Conservation (phyloP, 1,284 basidiomycete species). For the Ganoderma multipileum region DNA sequence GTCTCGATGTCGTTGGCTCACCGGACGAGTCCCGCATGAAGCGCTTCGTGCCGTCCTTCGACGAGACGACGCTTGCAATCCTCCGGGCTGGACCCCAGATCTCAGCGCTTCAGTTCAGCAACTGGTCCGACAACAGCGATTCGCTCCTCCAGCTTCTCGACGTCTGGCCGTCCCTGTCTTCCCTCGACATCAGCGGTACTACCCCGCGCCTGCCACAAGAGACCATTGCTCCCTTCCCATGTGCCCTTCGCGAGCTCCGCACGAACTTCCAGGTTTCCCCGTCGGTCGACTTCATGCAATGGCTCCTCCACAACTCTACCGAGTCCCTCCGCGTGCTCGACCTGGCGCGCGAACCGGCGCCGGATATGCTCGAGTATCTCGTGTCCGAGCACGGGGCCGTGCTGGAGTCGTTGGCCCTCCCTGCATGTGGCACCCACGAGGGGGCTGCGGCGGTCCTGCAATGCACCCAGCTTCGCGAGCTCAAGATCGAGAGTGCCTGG, state of each 20-base stretch:
- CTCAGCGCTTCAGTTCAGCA: conserved; percentile 63
- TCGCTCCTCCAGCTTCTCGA: conserved; percentile 67
- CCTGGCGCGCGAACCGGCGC: conserved; percentile 62
- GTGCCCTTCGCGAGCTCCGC: conserved; percentile 56
- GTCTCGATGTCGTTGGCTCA: conserved; percentile 52
- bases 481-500: conserved; percentile 59
- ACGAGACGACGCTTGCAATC: conserved; percentile 55
- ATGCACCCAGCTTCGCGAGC: conserved; percentile 56
- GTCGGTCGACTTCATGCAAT: conserved; percentile 64
- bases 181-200: conserved; percentile 64
- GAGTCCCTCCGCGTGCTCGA: conserved; percentile 58
- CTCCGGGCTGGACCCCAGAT: conserved; percentile 63
- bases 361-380: conserved; percentile 59
- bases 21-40: conserved; percentile 55
- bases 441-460: conserved; percentile 51
- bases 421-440: conserved; percentile 56
- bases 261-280: conserved; percentile 68
- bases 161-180: conserved; percentile 61
- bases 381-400: conserved; percentile 52
- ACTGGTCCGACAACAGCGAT: conserved; percentile 70
- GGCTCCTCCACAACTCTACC: conserved; percentile 67
- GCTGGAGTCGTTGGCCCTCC: conserved; percentile 62
- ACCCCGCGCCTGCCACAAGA: conserved; percentile 56
- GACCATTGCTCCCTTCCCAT: conserved; percentile 51
- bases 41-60: conserved; percentile 60